A percentile compares a stretch with the other conserved stretches of the same genome.
phyloP scores from a whole-genome alignment of 306 rosid species.

The Benincasa hispida region DNA sequence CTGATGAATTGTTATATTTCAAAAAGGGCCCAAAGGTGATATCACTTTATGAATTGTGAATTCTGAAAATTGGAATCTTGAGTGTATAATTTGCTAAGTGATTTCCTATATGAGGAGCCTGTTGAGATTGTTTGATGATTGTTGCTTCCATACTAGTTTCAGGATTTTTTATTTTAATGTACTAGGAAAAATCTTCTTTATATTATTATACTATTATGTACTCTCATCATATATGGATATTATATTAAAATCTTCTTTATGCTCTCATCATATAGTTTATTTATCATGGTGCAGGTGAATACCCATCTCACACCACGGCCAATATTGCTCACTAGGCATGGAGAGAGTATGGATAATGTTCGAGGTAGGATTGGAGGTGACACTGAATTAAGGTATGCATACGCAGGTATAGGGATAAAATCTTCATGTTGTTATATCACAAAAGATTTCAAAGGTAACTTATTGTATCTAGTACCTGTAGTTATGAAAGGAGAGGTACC shows the following conservation, averaged over 20 bases:
- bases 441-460: background rate
- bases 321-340: slow-evolving; percentile 92
- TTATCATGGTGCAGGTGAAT: slow-evolving; percentile 50
- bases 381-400: slow-evolving; percentile 54
- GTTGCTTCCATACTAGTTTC: background rate
- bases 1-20: background rate
- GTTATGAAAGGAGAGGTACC: background rate
- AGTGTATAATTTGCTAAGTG: background rate
- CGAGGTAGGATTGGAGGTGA: slow-evolving; percentile 97
- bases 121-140: background rate
- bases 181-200: background rate
- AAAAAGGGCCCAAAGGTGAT: background rate
- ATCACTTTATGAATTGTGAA: background rate
- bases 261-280: background rate
- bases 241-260: background rate
- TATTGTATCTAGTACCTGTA: background rate
- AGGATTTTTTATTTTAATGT: background rate
- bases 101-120: background rate
- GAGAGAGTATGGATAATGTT: slow-evolving; percentile 95
- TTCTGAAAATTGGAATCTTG: background rate
- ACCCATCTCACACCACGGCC: slow-evolving; percentile 99
- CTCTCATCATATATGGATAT: too few relatives aligned
- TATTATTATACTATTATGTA: background rate
- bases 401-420: background rate
- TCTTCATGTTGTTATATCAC: background rate